phyloP scores from a whole-genome alignment of 2,329 filamentous ascomycete genomes.

The Alternaria angustiovoidea region DNA sequence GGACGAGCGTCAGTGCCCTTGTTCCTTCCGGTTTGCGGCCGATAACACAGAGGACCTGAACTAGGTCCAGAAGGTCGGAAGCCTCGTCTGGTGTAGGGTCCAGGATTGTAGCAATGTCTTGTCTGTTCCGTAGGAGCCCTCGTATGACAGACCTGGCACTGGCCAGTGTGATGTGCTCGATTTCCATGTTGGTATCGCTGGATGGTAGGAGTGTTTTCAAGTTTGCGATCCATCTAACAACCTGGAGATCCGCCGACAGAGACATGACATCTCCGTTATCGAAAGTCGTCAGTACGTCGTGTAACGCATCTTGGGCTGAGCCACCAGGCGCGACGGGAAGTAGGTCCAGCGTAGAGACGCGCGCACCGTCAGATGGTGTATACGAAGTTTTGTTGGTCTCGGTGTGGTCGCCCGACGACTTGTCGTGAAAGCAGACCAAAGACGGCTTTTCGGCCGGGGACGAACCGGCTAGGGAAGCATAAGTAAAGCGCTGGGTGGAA shows the following conservation, averaged over 20 bases:
- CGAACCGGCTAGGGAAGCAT: constrained; percentile 60
- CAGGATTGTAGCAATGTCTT: constrained; percentile 54
- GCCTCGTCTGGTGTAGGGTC: constrained; percentile 37
- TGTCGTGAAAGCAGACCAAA: constrained; percentile 64
- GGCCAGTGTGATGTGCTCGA: constrained; percentile 45
- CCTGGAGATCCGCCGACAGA: constrained; percentile 63
- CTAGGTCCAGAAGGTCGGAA: constrained; percentile 45
- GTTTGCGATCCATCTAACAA: constrained; percentile 43
- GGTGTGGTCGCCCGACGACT: constrained; percentile 47
- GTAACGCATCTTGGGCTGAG: constrained; percentile 27
- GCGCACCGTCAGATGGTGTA: constrained; percentile 34
- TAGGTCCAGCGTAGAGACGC: constrained; percentile 42
- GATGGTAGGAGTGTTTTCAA: constrained; percentile 28
- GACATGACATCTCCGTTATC: constrained; percentile 68
- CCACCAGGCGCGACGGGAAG: constrained; percentile 36
- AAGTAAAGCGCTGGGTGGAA: constrained; percentile 63
- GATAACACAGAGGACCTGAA: constrained; percentile 46
- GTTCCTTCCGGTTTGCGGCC: constrained; percentile 28
- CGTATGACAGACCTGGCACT: constrained; percentile 52
- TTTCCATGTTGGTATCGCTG: constrained; percentile 26
- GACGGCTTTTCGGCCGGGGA: constrained; percentile 58
- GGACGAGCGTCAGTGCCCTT: constrained; percentile 37
- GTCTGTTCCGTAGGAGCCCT: constrained; percentile 55
- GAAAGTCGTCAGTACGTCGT: constrained; percentile 65
- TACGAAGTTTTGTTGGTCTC: constrained; percentile 47